Base-by-base conservation (phyloP, 768 basidiomycete species). In the Cystobasidium onofrii region DNA sequence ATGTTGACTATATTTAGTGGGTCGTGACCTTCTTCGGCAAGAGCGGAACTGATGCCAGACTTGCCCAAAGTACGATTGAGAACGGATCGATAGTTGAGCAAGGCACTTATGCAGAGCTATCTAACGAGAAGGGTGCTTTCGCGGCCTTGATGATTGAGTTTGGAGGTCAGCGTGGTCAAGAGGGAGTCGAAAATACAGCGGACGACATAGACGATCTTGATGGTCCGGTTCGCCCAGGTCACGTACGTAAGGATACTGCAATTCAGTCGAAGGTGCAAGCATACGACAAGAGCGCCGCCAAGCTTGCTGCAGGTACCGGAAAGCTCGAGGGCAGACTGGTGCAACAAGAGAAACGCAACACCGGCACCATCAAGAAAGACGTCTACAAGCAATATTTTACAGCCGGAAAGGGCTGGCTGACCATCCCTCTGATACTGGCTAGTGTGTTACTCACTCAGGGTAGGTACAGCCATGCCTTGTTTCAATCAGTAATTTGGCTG, bases 1-100 rank as follows among this genome's bases (percentile, higher is more conserved):
- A 89, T 74, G 90, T 91, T 31, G 92, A 95, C 80, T 90, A 90
- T 78, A 89, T 96, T 79, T 88, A 87, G 78, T 50, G n/a, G 20
- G 46, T 18, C 41, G 9, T 18, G 41, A 43, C 7, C 18, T 43
- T 18, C 9, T 9, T 18, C 41, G 18, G 18, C 41, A n/a, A n/a
- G 41, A 43, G 7, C 9, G 18, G 18, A 43, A 43, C 41, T 43
- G 41, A 7, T 43, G 41, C 7, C 41, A 55, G n/a, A 10, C 29
- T n/a, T n/a, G 9, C 54, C 12, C 20, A 29, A 12, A 60, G 57
- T 60, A 87, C 87, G 34, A 82, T 96, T 62, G 84, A 85, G 13
- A 88, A 91, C 43, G 92, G 92, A 4, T 84, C 83, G 44, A 86
- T 96, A 65, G 85, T 85, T 15, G 92, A 94, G 80, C 86, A 85